These are phyloP conservation scores for Xylaria digitata DNA, from an alignment of 2,329 filamentous ascomycete species.

Conservation along the genomic window DNA sequence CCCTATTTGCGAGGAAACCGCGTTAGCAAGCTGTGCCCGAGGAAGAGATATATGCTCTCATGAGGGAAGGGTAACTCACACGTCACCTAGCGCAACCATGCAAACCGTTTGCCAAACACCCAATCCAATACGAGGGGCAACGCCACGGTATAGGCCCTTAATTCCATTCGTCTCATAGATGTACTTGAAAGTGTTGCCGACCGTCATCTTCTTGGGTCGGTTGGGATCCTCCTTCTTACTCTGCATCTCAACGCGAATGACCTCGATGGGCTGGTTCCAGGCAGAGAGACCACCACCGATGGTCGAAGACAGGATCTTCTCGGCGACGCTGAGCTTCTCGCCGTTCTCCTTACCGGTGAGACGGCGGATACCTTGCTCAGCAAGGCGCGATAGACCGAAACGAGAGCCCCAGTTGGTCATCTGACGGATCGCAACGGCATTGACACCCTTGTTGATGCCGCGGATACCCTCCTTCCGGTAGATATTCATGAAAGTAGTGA, in stretches of 20 bases:
- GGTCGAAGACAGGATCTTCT: conserved; percentile 90
- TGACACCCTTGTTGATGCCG: conserved; percentile 98
- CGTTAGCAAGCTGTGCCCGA: conserved; percentile 44
- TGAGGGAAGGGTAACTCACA: conserved; percentile 69
- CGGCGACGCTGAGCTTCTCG: conserved; percentile 79
- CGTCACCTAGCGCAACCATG: conserved; percentile 99
- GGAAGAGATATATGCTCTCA: background rate
- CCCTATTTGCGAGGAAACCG: conserved; percentile 56
- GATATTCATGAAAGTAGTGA: conserved; percentile 96
- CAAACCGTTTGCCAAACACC: conserved; percentile 99
- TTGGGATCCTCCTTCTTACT: conserved; percentile 98
- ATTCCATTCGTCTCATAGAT: conserved; percentile 92
- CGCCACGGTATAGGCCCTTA: conserved; percentile 94
- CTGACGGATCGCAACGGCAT: conserved; percentile 97
- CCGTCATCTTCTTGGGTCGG: conserved; percentile 98
- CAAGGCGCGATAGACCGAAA: conserved; percentile 92
- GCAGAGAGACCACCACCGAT: conserved; percentile 94
- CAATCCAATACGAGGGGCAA: conserved; percentile 91
- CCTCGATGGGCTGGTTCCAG: conserved; percentile 99
- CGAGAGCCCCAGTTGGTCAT: conserved; percentile 99
- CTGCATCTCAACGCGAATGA: conserved; percentile 99
- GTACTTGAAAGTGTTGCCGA: conserved; percentile 85
- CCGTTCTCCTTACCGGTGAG: conserved; percentile 81
- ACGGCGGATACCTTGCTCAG: conserved; percentile 86
- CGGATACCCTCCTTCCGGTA: conserved; percentile 93